Evolutionary conservation across 148 eudicot genomes (phyloP).

Genomic region (Silene latifolia): DNA sequence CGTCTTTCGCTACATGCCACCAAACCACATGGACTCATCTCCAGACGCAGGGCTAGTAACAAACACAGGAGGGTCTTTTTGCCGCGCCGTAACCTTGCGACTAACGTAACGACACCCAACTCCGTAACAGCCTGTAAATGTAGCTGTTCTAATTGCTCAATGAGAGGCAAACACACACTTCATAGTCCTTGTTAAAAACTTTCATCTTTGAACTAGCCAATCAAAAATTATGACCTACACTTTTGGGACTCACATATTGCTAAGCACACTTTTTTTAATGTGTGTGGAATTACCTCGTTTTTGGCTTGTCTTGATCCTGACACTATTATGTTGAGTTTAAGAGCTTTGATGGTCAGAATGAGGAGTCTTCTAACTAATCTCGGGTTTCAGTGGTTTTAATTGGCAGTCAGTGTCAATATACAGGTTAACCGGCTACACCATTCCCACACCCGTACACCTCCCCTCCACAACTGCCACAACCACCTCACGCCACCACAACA

Average conservation of each 20-base stretch:
- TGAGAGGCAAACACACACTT: constrained; percentile 83
- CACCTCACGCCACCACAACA: too few species aligned
- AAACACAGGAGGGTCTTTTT: constrained; percentile 86
- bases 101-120: constrained; percentile 39
- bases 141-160: constrained; percentile 71
- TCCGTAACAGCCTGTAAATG: constrained; percentile 68
- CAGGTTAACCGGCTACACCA: too few species aligned
- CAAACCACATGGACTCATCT: neutral
- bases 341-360: constrained; percentile 46
- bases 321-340: constrained; percentile 61
- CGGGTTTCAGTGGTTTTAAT: too few species aligned
- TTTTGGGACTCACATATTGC: constrained; percentile 70
- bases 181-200: constrained; percentile 52
- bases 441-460: too few species aligned
- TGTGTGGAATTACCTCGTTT: constrained; percentile 87
- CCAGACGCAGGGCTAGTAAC: constrained; percentile 22
- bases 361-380: too few species aligned
- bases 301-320: constrained; percentile 72
- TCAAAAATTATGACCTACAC: constrained; percentile 70
- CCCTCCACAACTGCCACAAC: too few species aligned
- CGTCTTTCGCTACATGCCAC: neutral
- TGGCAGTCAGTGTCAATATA: too few species aligned
- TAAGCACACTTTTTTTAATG: constrained; percentile 74
- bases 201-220: constrained; percentile 49
- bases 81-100: constrained; percentile 57